Base-by-base conservation (phyloP, 768 basidiomycete species). In the Tubosaeta brunneosetosa region DNA sequence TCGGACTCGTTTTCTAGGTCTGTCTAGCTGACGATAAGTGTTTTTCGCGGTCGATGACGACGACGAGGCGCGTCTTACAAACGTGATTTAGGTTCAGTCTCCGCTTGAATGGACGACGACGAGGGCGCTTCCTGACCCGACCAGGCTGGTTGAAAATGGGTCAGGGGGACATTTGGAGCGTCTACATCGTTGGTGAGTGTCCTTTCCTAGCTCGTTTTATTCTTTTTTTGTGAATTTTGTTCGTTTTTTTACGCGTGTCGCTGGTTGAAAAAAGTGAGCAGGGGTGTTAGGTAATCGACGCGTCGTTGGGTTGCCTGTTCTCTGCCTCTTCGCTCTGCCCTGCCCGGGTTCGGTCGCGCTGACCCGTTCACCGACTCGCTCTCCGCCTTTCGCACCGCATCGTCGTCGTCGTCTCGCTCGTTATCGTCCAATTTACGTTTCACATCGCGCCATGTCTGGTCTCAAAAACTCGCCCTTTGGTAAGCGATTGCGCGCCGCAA, bases 401-500 rank as follows among this genome's bases (percentile, higher is more conserved):
- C 19, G 40, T 50, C 48, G 14, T 53, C 55, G 27, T 19, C 16
- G 31, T 43, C 32, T 8, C 44, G 33, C 36, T 36, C 61, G 47
- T 45, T 49, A 42, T 57, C 46, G n/a, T 27, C 22, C 50, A 33
- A 31, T 32, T 38, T 9, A 29, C 50, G 22, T 31, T 41, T 34
- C 44, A 14, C 13, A 9, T 43, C 14, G 14, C 37, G 41, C 49
- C 44, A 88, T 88, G 86, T 84, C 86, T 52, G 81, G 81, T 50
- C 78, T 90, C 71, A 88, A 86, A 75, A 89, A 90, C 71, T 89
- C 88, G 62, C 86, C 85, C 1, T 91, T 88, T 70, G 88, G 86
- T 40, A 91, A 90, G 64, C 82, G 88, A 12, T 76, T 91, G n/a
- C 82, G 88, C 40, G 85, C 85, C 13, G 78, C 84, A 4, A 82